Percentiles rank a stretch among this genome's conserved stretches.
phyloP scores from a whole-genome alignment of 179 eudicot species.

The Gypsophila paniculata region DNA sequence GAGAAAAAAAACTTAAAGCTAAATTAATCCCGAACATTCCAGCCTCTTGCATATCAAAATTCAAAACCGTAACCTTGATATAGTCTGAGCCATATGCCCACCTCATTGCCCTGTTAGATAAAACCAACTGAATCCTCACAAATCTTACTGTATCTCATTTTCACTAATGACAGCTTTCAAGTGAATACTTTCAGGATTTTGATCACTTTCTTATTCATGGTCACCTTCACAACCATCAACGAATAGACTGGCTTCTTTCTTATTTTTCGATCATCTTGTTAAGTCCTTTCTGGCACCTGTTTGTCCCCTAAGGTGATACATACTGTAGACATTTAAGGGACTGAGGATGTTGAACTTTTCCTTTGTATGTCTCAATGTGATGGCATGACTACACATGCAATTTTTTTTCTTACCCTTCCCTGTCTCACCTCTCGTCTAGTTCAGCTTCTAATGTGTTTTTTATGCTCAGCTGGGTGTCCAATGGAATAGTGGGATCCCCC shows the following conservation, averaged over 20 bases:
- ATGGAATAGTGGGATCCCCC: constrained; percentile 96
- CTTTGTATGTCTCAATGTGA: background rate
- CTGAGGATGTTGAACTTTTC: background rate
- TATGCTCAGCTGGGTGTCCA: constrained; percentile 74
- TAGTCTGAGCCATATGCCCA: too few species aligned
- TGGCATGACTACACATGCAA: background rate
- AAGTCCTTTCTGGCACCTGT: background rate
- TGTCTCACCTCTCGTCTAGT: background rate
- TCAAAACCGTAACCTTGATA: too few species aligned
- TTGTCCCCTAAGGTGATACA: background rate
- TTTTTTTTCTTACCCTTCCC: background rate
- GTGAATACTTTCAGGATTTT: too few species aligned
- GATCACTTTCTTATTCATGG: background rate
- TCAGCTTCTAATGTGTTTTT: constrained; percentile 4
- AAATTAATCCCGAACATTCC: too few species aligned
- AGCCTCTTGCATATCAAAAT: too few species aligned
- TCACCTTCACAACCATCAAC: background rate
- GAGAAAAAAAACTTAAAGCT: too few species aligned
- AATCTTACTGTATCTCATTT: too few species aligned
- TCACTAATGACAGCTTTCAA: too few species aligned
- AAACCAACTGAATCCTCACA: too few species aligned
- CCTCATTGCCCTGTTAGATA: too few species aligned
- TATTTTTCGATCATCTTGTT: background rate
- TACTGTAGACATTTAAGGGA: background rate
- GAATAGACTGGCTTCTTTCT: background rate